Base-by-base conservation (phyloP, 768 basidiomycete genomes). In the Termitomyces sp. region DNA sequence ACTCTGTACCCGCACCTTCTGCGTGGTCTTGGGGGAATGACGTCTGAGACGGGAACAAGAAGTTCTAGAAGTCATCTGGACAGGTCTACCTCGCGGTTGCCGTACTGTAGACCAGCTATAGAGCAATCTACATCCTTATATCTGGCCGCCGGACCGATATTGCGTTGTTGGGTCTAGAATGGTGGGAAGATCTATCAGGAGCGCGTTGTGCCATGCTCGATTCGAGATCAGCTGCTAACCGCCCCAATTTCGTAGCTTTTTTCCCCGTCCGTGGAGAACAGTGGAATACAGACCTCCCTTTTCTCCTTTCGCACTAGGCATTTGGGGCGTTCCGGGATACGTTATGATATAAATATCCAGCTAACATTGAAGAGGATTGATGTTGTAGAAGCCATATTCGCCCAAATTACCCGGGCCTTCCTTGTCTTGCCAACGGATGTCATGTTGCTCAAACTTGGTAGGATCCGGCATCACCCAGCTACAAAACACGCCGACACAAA, bases 1-100 rank as follows among this genome's bases (percentile, higher is more conserved):
- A 52, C 24, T 37, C 44, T 39, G 16, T 42, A 31, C 41, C n/a
- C 54, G 13, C 39, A 34, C 29, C 33, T 44, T 50, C 50, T 42
- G 28, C 37, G 22, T 39, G 52, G 56, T 59, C 57, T 55, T 59
- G 42, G 61, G 52, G 47, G 47, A 58, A 57, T 59, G 51, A 36
- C 39, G 59, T 62, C 51, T 62, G 37, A 39, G 52, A 33, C 57
- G n/a, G 42, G 33, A 48, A 37, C 52, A 13, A 36, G 49, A 46
- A 44, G 33, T 52, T 56, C 9, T 26, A 44, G 16, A 55, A 29
- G 51, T 56, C 47, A 61, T 61, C 54, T 58, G 54, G 37, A 48
- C 57, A 58, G 42, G 53, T 54, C 57, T 54, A 54, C 57, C 57
- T 58, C 36, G 57, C 57, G 46, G 34, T 22, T 33, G 48, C 48